A percentile compares a stretch with the other conserved stretches of the same genome.
phyloP scores from a whole-genome alignment of 176 grass and related monocot species.

The Musa troglodytarum region DNA sequence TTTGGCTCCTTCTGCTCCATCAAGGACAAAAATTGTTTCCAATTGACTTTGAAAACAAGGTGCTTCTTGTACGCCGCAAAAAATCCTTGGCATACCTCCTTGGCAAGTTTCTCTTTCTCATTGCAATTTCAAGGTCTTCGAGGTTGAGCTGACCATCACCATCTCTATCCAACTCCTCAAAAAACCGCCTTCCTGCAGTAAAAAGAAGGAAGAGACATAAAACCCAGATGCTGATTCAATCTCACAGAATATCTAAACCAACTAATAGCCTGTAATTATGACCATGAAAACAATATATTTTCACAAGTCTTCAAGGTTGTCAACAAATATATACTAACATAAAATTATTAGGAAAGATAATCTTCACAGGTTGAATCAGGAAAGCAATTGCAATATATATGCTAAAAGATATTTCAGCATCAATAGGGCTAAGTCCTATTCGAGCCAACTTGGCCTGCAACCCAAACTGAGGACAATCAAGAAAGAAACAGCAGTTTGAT shows the following conservation, averaged over 20 bases:
- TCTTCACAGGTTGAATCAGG: no score
- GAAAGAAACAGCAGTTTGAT: no score
- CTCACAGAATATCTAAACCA: conserved; percentile 1
- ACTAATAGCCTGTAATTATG: neutral
- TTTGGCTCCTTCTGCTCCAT: conserved; percentile 99
- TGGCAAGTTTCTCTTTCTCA: conserved; percentile 77
- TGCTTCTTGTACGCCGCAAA: conserved; percentile 61
- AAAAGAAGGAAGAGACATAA: conserved; percentile 11
- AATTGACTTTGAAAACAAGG: conserved; percentile 90
- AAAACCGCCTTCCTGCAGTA: conserved; percentile 78
- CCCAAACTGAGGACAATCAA: no score
- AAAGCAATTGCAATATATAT: no score
- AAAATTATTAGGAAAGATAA: no score
- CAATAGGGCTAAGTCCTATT: no score
- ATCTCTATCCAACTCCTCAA: conserved; percentile 94
- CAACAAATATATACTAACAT: neutral
- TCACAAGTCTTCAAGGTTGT: neutral
- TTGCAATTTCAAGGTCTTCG: conserved; percentile 91
- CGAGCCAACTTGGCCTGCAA: no score
- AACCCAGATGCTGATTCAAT: conserved; percentile 1
- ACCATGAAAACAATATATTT: neutral
- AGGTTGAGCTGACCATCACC: conserved; percentile 82
- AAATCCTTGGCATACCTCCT: conserved; percentile 76
- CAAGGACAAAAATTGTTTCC: conserved; percentile 88
- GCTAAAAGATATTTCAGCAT: no score